phyloP scores from a whole-genome alignment of 257 asterid genomes.

The Marsdenia floribunda region DNA sequence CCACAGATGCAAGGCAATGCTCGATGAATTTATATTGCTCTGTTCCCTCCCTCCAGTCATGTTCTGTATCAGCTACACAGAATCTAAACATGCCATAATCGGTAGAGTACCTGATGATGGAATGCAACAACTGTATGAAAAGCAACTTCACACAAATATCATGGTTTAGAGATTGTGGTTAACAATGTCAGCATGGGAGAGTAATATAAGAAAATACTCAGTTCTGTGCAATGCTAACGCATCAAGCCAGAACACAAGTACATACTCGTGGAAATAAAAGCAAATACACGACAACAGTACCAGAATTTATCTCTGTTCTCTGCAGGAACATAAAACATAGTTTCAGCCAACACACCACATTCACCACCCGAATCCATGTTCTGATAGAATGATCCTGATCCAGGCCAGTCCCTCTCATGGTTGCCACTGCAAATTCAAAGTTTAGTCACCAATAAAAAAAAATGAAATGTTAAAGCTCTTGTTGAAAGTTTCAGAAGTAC shows the following conservation, averaged over 20 bases:
- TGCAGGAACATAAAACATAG: slow-evolving; percentile 83
- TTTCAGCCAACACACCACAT: slow-evolving; percentile 81
- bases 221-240: not conserved
- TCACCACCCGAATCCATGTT: slow-evolving; percentile 88
- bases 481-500: slow-evolving; percentile 24
- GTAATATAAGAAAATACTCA: not conserved
- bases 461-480: not conserved
- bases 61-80: slow-evolving; percentile 85
- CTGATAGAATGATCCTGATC: slow-evolving; percentile 71
- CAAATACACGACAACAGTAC: slow-evolving; percentile 27
- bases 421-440: slow-evolving; percentile 59
- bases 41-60: slow-evolving; percentile 84
- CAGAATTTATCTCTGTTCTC: slow-evolving; percentile 91
- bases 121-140: not conserved
- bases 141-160: not conserved
- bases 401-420: slow-evolving; percentile 99
- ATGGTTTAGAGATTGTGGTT: too few species aligned
- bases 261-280: not conserved
- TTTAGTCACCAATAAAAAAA: slow-evolving; percentile 4
- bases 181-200: not conserved
- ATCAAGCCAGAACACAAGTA: not conserved
- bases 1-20: slow-evolving; percentile 71
- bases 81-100: slow-evolving; percentile 93
- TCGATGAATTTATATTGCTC: slow-evolving; percentile 81
- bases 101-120: slow-evolving; percentile 58